phyloP scores from a whole-genome alignment of 1,284 basidiomycete species.

The Ustilago trichophora region DNA sequence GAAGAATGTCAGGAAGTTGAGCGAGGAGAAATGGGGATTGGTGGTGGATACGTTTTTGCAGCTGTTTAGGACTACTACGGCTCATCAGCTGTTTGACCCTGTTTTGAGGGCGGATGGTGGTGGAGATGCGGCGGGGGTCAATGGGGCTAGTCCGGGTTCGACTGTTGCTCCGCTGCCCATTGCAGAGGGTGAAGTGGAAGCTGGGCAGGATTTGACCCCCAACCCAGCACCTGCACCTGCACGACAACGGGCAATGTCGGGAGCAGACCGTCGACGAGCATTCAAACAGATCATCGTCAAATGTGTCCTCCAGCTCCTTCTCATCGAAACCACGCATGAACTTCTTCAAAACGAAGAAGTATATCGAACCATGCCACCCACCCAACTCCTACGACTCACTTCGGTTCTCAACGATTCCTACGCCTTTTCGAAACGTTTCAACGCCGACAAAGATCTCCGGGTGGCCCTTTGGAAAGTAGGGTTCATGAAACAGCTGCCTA shows the following conservation, averaged over 20 bases:
- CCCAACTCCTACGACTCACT: constrained; percentile 90
- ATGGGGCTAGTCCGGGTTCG: no score
- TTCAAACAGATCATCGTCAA: constrained; percentile 99
- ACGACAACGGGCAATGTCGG: no score
- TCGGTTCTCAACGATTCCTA: constrained; percentile 95
- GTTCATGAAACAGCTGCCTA: constrained; percentile 99
- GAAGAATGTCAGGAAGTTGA: constrained; percentile 89
- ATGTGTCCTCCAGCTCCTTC: constrained; percentile 94
- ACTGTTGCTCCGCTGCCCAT: no score
- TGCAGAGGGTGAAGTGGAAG: no score
- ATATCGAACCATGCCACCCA: constrained; percentile 91
- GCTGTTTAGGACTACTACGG: constrained; percentile 95
- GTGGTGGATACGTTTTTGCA: constrained; percentile 93
- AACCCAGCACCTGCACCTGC: no score
- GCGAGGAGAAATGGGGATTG: constrained; percentile 84
- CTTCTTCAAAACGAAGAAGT: constrained; percentile 78
- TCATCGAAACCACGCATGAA: constrained; percentile 98
- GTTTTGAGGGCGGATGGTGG: constrained; percentile 74
- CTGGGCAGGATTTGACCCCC: no score
- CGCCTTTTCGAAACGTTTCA: constrained; percentile 95
- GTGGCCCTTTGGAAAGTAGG: constrained; percentile 99
- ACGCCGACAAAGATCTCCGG: constrained; percentile 95
- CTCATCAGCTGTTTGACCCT: constrained; percentile 94
- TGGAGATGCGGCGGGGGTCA: no score
- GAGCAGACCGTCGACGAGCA: constrained; percentile 82